Percentiles rank a stretch among this genome's conserved stretches.
Conservation (phyloP, 2,329 filamentous ascomycete species). For the Alternaria gaisen region DNA sequence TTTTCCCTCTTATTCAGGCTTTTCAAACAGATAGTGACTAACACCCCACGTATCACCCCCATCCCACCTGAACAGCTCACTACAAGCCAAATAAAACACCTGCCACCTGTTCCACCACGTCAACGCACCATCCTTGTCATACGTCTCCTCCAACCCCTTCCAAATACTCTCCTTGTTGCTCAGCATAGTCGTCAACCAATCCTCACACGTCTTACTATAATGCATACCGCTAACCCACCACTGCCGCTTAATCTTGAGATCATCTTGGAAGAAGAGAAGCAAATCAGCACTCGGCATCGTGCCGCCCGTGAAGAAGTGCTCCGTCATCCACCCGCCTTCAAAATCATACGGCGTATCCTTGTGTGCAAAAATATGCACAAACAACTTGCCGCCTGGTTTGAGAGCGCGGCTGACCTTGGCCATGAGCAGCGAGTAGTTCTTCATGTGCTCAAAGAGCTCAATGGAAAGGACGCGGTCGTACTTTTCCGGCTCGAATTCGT, state of each 20-base stretch:
- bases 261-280: conserved; percentile 71
- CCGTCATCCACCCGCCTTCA: conserved; percentile 77
- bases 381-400: conserved; percentile 70
- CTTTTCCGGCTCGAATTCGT: conserved; percentile 66
- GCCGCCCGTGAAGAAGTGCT: conserved; percentile 76
- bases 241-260: conserved; percentile 67
- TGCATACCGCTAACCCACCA: conserved; percentile 77
- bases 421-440: conserved; percentile 75
- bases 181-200: conserved; percentile 70
- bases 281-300: conserved; percentile 76
- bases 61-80: conserved; percentile 72
- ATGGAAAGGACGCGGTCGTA: conserved; percentile 75
- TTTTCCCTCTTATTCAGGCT: conserved; percentile 48
- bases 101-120: conserved; percentile 77
- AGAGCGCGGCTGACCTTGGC: conserved; percentile 68
- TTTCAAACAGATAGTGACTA: conserved; percentile 72
- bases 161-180: conserved; percentile 68
- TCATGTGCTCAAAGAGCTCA: conserved; percentile 80
- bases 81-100: conserved; percentile 76
- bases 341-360: conserved; percentile 73
- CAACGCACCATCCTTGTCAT: conserved; percentile 66
- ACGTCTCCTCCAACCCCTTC: conserved; percentile 71
- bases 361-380: conserved; percentile 74
- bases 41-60: conserved; percentile 75
- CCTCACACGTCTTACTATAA: conserved; percentile 75